Conservation (phyloP, 2,329 filamentous ascomycete species). For the Canariomyces notabilis region DNA sequence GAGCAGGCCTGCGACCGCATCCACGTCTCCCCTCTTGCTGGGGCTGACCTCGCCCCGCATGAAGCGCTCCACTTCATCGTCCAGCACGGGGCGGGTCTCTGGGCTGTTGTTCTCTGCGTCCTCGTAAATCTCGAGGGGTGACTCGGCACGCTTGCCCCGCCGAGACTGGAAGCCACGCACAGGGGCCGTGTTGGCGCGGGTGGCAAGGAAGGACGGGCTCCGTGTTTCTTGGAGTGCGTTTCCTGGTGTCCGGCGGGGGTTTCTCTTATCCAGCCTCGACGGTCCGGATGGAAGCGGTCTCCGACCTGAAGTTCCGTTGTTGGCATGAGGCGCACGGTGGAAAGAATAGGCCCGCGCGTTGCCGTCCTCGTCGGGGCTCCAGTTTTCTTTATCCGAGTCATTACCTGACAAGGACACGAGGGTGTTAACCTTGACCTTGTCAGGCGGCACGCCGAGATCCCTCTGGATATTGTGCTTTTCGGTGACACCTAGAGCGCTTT, state of each 20-base stretch:
- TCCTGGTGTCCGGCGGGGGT: slow-evolving; percentile 37
- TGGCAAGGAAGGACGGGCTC: slow-evolving; percentile 30
- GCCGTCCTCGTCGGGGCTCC: slow-evolving; percentile 53
- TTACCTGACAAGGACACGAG: slow-evolving; percentile 45
- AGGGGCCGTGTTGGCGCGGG: slow-evolving; percentile 26
- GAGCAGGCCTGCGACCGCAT: slow-evolving; percentile 83
- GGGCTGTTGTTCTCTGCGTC: slow-evolving; percentile 45
- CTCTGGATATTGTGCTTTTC: slow-evolving; percentile 35
- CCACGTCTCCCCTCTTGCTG: slow-evolving; percentile 74
- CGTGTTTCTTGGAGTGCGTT: slow-evolving; percentile 39
- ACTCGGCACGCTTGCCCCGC: slow-evolving; percentile 22
- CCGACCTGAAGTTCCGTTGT: slow-evolving; percentile 17
- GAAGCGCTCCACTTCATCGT: slow-evolving; percentile 66
- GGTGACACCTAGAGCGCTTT: slow-evolving; percentile 33
- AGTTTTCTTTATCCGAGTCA: slow-evolving; percentile 96
- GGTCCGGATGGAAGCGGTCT: slow-evolving; percentile 35
- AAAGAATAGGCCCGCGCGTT: slow-evolving; percentile 29
- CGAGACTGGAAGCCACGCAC: slow-evolving; percentile 13
- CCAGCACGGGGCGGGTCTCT: slow-evolving; percentile 23
- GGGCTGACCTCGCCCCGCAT: slow-evolving; percentile 64
- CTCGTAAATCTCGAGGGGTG: slow-evolving; percentile 39
- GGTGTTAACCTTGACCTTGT: slow-evolving; percentile 39
- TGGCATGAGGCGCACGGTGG: slow-evolving; percentile 11
- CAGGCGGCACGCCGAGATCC: slow-evolving; percentile 17
- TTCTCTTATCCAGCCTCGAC: slow-evolving; percentile 19